phyloP scores from a whole-genome alignment of 2,329 filamentous ascomycete genomes.

The Bertia moriformis region DNA sequence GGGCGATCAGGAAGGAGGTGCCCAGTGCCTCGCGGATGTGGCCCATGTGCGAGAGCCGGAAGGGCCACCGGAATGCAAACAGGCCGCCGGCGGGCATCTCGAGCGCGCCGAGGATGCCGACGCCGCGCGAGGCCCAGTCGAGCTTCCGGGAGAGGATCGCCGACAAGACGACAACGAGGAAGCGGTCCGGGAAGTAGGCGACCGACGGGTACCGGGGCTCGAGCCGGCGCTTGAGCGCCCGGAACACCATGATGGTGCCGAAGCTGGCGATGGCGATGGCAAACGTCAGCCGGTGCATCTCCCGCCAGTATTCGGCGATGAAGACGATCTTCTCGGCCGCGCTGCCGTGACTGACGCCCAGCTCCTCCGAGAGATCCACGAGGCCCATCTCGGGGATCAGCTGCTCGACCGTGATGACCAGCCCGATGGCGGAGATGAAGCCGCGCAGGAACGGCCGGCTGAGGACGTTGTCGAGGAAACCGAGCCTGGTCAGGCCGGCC shows the following conservation, averaged over 20 bases:
- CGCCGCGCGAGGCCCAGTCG: conserved; percentile 45
- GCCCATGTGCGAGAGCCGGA: conserved; percentile 43
- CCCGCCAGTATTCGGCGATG: conserved; percentile 34
- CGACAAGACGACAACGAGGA: conserved; percentile 53
- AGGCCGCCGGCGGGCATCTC: conserved; percentile 33
- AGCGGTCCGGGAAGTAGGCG: conserved; percentile 58
- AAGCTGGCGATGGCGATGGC: conserved; percentile 52
- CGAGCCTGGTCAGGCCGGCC: conserved; percentile 51
- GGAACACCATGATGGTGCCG: conserved; percentile 51
- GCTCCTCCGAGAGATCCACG: conserved; percentile 33
- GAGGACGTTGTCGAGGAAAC: conserved; percentile 60
- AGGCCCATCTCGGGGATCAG: conserved; percentile 58
- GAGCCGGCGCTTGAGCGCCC: conserved; percentile 48
- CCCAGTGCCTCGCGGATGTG: conserved; percentile 52
- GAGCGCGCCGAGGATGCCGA: conserved; percentile 52
- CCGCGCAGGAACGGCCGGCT: conserved; percentile 58
- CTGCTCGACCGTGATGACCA: conserved; percentile 62
- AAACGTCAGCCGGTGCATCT: conserved; percentile 45
- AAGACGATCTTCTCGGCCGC: conserved; percentile 53
- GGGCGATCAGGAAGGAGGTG: conserved; percentile 56
- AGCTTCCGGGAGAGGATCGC: conserved; percentile 49
- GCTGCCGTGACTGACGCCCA: conserved; percentile 46
- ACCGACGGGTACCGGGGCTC: conserved; percentile 48
- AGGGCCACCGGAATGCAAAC: conserved; percentile 54
- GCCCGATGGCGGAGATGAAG: conserved; percentile 62